Evolutionary conservation across 2,329 filamentous ascomycete species (phyloP), one percentile per base, ranked within the genome.

Genomic region (Beauveria bassiana): DNA sequence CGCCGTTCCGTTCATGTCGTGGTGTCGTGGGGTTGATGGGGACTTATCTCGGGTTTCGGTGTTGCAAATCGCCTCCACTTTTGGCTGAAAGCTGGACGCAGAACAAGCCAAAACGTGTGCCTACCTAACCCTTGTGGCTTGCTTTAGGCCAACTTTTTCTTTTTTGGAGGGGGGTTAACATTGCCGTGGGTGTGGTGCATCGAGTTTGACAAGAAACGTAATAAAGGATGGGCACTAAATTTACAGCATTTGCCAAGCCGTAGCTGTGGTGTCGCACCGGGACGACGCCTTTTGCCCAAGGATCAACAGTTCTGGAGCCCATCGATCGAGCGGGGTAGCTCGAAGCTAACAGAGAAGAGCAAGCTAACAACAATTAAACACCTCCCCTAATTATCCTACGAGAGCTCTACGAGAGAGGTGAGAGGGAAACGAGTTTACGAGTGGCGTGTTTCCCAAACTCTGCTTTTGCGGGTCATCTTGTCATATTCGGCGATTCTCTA

Each of bases 51-150:
- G 65, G 65, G 12, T n/a, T 66, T 66, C 65, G 65, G 65, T 22
- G 57, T 65, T 63, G 59, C 42, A 18, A 16, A 2, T 63, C 64
- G 10, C 68, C 3, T 68, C 69, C 53, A 70, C 66, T 58, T 16
- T 38, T 2, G 34, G 34, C 34, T 38, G 14, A 16, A 69, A 69
- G 65, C 31, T 68, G 68, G 43, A 43, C 22, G 22, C 22, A 22
- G 31, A 34, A 34, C 10, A 34, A 34, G 31, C 31, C 31, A 34
- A 10, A 34, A 12, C 31, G 31, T 34, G 22, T 26, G 10, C 22
- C 31, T 46, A 45, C 56, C 56, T 51, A 50, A 59, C 46, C 56
- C 56, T 42, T 59, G 56, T 59, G 56, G 56, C 56, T 57, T 46
- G 54, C 42, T 38, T 38, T 38, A 38, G 34, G 34, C 34, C 14